Evolutionary conservation across 805 yeast species (phyloP).

Genomic region (Saturnispora zaruensis): DNA sequence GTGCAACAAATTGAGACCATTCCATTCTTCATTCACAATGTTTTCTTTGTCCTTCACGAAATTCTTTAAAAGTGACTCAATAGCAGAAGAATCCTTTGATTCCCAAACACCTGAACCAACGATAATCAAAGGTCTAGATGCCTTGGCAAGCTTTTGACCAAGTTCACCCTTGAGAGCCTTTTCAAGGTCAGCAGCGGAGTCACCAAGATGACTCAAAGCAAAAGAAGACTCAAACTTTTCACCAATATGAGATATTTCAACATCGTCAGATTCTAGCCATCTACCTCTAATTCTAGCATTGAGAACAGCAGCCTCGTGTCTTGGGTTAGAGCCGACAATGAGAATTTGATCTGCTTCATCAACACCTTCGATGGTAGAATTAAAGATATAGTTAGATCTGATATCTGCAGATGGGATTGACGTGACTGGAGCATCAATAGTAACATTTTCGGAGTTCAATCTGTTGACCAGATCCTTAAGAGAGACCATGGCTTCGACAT

Average conservation of each 20-base stretch:
- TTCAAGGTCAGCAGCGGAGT: conserved; percentile 45
- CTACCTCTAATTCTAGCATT: conserved; percentile 76
- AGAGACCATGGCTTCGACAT: conserved; percentile 76
- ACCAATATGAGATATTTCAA: conserved; percentile 68
- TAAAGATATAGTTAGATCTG: conserved; percentile 73
- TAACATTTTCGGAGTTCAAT: conserved; percentile 73
- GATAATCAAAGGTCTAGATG: conserved; percentile 68
- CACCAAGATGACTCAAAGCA: conserved; percentile 54
- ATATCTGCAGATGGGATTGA: conserved; percentile 60
- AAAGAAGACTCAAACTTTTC: conserved; percentile 73
- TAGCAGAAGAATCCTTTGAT: conserved; percentile 52
- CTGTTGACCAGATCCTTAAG: conserved; percentile 70
- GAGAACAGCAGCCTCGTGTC: conserved; percentile 84
- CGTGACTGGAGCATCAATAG: conserved; percentile 59
- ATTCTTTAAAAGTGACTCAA: conserved; percentile 50
- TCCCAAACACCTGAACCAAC: conserved; percentile 76
- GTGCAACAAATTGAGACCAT: conserved; percentile 71
- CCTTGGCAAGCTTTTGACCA: conserved; percentile 58
- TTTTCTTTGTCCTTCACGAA: conserved; percentile 49
- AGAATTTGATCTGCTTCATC: conserved; percentile 78
- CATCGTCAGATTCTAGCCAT: conserved; percentile 55
- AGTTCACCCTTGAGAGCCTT: conserved; percentile 56
- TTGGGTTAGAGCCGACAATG: conserved; percentile 78
- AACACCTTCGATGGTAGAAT: conserved; percentile 68
- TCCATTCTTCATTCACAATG: conserved; percentile 68